These are phyloP conservation scores for Hypoxylon sp. DNA, from an alignment of 2,329 filamentous ascomycete species.

Conservation along the genomic window DNA sequence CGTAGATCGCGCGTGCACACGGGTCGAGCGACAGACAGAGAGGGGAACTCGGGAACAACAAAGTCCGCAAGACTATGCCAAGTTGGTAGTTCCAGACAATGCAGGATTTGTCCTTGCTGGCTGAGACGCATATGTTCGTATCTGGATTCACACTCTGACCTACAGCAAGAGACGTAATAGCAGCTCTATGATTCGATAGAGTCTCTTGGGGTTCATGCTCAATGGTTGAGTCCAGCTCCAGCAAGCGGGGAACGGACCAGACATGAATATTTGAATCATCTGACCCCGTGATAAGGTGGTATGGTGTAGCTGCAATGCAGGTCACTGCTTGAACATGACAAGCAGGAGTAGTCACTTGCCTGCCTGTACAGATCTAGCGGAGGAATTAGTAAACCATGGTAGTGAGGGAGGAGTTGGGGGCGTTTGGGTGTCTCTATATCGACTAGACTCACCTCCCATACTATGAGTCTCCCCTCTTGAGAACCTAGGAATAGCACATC, in stretches of 20 bases:
- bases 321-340: constrained; percentile 87
- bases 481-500: constrained; percentile 86
- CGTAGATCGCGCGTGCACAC: constrained; percentile 84
- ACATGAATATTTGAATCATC: constrained; percentile 92
- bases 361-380: constrained; percentile 77
- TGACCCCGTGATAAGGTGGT: constrained; percentile 82
- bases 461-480: constrained; percentile 84
- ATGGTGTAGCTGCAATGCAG: constrained; percentile 78
- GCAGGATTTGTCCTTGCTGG: constrained; percentile 87
- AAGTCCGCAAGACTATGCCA: constrained; percentile 82
- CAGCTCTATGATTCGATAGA: constrained; percentile 82
- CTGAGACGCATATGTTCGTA: constrained; percentile 86
- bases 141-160: constrained; percentile 77
- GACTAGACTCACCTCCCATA: constrained; percentile 84
- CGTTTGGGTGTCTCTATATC: background rate
- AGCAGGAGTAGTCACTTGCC: constrained; percentile 81
- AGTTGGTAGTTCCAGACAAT: constrained; percentile 94
- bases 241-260: constrained; percentile 84
- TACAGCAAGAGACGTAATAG: constrained; percentile 74
- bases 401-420: background rate
- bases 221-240: constrained; percentile 70
- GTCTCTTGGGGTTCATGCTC: constrained; percentile 80
- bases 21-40: constrained; percentile 84
- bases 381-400: constrained; percentile 24
- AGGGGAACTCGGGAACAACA: constrained; percentile 82